Percentiles rank a stretch among this genome's conserved stretches.
Conservation (phyloP, 441 rosid genomes). For the Populus hybrid region DNA sequence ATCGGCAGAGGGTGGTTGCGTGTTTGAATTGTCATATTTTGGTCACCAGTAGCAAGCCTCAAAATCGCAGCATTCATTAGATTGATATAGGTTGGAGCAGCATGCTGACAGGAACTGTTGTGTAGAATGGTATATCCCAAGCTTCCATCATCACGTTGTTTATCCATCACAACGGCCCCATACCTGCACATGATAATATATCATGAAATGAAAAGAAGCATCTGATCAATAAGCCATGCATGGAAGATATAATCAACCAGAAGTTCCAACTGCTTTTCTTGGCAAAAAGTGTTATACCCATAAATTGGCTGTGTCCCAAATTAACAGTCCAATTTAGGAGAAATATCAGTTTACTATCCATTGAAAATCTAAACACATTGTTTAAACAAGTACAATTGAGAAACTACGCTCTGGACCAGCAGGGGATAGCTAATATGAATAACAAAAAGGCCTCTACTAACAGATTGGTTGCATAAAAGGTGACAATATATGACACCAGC, state of each 20-base stretch:
- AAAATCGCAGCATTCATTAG: conserved; percentile 91
- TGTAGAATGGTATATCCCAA: conserved; percentile 87
- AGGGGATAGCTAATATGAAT: not conserved
- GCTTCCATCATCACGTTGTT: conserved; percentile 81
- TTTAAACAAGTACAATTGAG: not conserved
- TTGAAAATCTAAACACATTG: not conserved
- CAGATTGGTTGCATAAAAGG: not conserved
- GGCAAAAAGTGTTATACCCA: not conserved
- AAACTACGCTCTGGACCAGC: not conserved
- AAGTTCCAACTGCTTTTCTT: not conserved
- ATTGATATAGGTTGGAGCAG: conserved; percentile 89
- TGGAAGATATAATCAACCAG: not conserved
- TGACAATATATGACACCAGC: not conserved
- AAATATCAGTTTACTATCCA: not conserved
- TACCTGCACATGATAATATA: conserved; percentile 51
- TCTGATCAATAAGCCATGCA: not conserved
- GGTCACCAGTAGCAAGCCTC: conserved; percentile 75
- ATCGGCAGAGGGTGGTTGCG: conserved; percentile 92
- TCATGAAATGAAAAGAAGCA: conserved; percentile 9
- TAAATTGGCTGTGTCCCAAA: not conserved
- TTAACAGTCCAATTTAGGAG: not conserved
- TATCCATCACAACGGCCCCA: conserved; percentile 93
- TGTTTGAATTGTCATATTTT: conserved; percentile 77
- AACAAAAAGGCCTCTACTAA: not conserved
- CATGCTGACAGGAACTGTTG: conserved; percentile 94